A percentile compares a stretch with the other conserved stretches of the same genome.
These are phyloP conservation scores for Penicillium maclennaniae DNA, from an alignment of 495 filamentous ascomycete species.

Conservation along the genomic window DNA sequence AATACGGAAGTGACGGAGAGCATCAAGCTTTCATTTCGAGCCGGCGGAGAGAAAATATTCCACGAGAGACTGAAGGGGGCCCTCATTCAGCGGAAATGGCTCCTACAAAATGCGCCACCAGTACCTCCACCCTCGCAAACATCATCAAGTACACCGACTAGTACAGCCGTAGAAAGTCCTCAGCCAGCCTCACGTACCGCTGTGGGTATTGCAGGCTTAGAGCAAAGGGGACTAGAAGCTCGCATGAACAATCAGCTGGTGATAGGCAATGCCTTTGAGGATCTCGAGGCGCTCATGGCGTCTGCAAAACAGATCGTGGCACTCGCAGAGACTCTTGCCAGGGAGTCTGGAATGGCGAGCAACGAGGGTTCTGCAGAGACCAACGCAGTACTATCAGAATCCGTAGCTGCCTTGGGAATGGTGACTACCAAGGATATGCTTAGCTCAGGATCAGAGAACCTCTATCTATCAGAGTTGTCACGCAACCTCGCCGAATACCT, in stretches of 20 bases:
- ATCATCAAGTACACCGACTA: slow-evolving; percentile 15
- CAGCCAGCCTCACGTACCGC: slow-evolving; percentile 47
- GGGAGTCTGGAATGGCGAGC: slow-evolving; percentile 56
- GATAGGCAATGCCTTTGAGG: slow-evolving; percentile 92
- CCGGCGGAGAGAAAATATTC: slow-evolving; percentile 85
- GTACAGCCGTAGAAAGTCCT: slow-evolving; percentile 16
- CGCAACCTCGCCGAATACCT: slow-evolving; percentile 90
- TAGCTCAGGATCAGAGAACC: slow-evolving; percentile 51
- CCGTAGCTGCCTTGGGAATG: slow-evolving; percentile 78
- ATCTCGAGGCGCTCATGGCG: slow-evolving; percentile 94
- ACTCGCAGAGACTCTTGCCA: slow-evolving; percentile 82
- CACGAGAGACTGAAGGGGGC: slow-evolving; percentile 82
- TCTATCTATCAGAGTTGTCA: slow-evolving; percentile 74
- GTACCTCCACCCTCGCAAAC: slow-evolving; percentile 61
- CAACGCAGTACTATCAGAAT: slow-evolving; percentile 72
- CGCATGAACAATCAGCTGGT: slow-evolving; percentile 88
- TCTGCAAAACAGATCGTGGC: slow-evolving; percentile 94
- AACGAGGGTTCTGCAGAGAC: slow-evolving; percentile 59
- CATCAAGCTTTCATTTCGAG: slow-evolving; percentile 88
- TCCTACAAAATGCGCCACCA: slow-evolving; percentile 87
- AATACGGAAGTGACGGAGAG: slow-evolving; percentile 62
- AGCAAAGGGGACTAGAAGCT: slow-evolving; percentile 74
- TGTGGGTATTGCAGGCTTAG: slow-evolving; percentile 89
- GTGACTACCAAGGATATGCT: slow-evolving; percentile 94
- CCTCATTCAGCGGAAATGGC: slow-evolving; percentile 93